Conservation (phyloP, 257 asterid genomes). For the Lycium ferocissimum region DNA sequence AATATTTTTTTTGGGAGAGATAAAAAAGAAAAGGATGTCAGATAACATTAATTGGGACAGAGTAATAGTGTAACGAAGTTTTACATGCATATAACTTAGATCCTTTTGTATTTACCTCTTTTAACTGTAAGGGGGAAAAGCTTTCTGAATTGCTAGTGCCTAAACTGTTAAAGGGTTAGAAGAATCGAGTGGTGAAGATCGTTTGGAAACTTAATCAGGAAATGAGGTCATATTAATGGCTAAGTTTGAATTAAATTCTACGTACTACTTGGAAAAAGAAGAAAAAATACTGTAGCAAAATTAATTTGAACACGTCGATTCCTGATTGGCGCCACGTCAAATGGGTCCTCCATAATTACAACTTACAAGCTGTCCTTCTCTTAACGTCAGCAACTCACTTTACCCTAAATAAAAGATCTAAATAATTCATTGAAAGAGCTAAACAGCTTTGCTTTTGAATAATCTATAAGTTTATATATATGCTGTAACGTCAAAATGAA, state of each 20-base stretch:
- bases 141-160: background rate
- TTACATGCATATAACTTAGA: too few species aligned
- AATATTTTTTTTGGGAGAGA: too few species aligned
- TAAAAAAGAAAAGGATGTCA: too few species aligned
- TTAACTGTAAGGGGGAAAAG: too few species aligned
- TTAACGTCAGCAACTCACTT: background rate
- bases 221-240: background rate
- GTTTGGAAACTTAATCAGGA: slow-evolving; percentile 2
- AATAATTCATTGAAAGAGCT: background rate
- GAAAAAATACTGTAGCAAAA: background rate
- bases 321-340: slow-evolving; percentile 13
- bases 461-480: background rate
- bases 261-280: too few species aligned
- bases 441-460: background rate
- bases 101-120: too few species aligned
- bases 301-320: background rate
- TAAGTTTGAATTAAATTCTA: background rate
- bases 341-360: slow-evolving; percentile 10
- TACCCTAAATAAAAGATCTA: background rate
- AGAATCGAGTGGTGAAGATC: background rate
- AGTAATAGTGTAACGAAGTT: too few species aligned
- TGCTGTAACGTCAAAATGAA: too few species aligned
- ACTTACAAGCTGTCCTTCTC: slow-evolving; percentile 17
- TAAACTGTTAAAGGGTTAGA: background rate
- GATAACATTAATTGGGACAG: too few species aligned